Evolutionary conservation across 306 rosid genomes (phyloP).

Genomic region (Fragaria ananassa): DNA sequence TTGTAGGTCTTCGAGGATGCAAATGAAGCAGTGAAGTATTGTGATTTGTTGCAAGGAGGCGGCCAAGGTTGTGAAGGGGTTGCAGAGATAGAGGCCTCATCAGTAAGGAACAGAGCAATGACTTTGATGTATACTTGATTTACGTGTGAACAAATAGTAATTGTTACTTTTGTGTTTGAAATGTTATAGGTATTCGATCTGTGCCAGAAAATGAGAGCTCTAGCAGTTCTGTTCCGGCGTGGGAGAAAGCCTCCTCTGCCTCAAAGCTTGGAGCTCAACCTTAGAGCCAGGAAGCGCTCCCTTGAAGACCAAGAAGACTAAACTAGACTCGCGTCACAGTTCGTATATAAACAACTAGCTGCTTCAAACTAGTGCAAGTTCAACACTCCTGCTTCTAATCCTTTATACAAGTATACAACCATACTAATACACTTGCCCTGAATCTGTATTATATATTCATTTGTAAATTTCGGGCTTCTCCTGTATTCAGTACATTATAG

Average conservation of each 20-base stretch:
- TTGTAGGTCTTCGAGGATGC: constrained; percentile 92
- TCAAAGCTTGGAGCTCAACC: constrained; percentile 77
- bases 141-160: background rate
- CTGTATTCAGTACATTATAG: background rate
- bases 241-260: constrained; percentile 94
- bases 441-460: constrained; percentile 5
- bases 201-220: constrained; percentile 84
- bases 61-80: constrained; percentile 95
- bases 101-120: constrained; percentile 45
- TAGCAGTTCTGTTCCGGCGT: constrained; percentile 89
- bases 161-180: constrained; percentile 9
- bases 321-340: background rate
- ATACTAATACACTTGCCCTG: background rate
- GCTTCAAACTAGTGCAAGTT: constrained; percentile 14
- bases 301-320: constrained; percentile 83
- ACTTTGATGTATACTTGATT: background rate
- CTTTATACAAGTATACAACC: background rate
- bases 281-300: constrained; percentile 75
- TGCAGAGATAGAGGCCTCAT: constrained; percentile 96
- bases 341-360: constrained; percentile 24
- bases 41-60: constrained; percentile 90
- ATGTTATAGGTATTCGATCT: constrained; percentile 73
- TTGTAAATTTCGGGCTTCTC: background rate
- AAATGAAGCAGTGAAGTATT: constrained; percentile 80
- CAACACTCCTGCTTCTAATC: constrained; percentile 2